Conservation (phyloP, 148 eudicot genomes). For the Nepenthes mirabilis region DNA sequence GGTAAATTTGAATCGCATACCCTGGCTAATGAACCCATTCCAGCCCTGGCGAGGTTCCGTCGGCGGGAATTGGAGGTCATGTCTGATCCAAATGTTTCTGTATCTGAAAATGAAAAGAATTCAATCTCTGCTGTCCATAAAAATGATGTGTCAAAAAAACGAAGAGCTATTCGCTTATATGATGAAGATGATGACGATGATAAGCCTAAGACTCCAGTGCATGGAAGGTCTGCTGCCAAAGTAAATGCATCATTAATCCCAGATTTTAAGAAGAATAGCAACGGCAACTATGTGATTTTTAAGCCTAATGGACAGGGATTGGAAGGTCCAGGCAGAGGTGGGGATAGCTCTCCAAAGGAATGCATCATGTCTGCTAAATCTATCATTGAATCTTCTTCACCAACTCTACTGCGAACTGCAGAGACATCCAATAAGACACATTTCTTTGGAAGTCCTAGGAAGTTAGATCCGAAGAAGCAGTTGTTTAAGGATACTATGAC, state of each 20-base stretch:
- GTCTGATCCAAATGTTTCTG: constrained; percentile 16
- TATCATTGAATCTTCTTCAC: constrained; percentile 14
- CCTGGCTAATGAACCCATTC: constrained; percentile 35
- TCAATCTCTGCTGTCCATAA: constrained; percentile 12
- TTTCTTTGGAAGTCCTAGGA: constrained; percentile 22
- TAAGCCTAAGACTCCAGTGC: constrained; percentile 83
- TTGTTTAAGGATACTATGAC: constrained; percentile 20
- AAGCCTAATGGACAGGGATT: constrained; percentile 13
- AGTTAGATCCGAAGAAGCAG: constrained; percentile 19
- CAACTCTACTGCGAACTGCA: constrained; percentile 19
- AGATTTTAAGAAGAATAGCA: constrained; percentile 16
- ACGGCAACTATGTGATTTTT: constrained; percentile 15
- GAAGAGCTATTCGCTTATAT: constrained; percentile 67
- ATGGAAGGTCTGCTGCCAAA: constrained; percentile 39
- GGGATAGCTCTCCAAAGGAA: constrained; percentile 19
- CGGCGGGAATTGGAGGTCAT: constrained; percentile 26
- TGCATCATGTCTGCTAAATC: constrained; percentile 13
- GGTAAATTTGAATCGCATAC: constrained; percentile 10
- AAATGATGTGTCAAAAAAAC: constrained; percentile 25
- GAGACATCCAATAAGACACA: constrained; percentile 23
- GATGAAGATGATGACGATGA: constrained; percentile 55
- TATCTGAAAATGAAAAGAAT: constrained; percentile 18
- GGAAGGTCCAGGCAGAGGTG: constrained; percentile 21
- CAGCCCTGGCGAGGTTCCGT: constrained; percentile 35
- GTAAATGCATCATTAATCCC: constrained; percentile 19